Conservation (phyloP, 2,329 filamentous ascomycete species). For the Neofusicoccum parvum region DNA sequence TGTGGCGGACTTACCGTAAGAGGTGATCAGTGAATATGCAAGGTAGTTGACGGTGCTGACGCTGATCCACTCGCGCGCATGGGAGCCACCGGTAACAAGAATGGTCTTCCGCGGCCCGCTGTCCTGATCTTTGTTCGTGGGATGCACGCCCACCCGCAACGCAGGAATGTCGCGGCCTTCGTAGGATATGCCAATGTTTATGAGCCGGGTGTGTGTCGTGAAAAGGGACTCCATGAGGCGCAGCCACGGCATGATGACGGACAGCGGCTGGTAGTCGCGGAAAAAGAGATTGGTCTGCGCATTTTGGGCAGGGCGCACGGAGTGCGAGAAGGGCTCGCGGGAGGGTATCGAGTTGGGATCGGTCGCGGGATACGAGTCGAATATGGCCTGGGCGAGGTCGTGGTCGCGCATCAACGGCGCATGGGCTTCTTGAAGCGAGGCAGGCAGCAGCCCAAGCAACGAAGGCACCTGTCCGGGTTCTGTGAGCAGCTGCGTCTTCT, state of each 20-base stretch:
- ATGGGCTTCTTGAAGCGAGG: conserved; percentile 71
- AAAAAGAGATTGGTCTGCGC: conserved; percentile 73
- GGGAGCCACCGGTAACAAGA: conserved; percentile 80
- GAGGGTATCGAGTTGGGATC: conserved; percentile 34
- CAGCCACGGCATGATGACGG: conserved; percentile 90
- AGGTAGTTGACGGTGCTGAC: conserved; percentile 89
- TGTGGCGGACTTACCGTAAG: conserved; percentile 70
- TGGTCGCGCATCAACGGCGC: conserved; percentile 74
- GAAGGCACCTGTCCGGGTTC: conserved; percentile 58
- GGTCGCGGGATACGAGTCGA: conserved; percentile 69
- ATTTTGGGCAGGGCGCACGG: conserved; percentile 33
- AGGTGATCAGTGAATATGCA: conserved; percentile 83
- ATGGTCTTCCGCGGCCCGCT: conserved; percentile 69
- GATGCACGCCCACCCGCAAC: conserved; percentile 70
- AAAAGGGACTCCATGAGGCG: conserved; percentile 87
- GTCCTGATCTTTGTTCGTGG: conserved; percentile 52
- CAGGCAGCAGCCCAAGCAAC: conserved; percentile 75
- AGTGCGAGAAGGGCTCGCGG: conserved; percentile 30
- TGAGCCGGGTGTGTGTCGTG: conserved; percentile 72
- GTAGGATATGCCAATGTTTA: conserved; percentile 79
- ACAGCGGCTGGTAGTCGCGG: conserved; percentile 84
- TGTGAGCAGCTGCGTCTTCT: background rate
- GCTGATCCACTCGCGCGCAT: conserved; percentile 96
- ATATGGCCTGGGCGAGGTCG: conserved; percentile 70
- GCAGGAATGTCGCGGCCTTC: conserved; percentile 86